Conservation (phyloP, 2,329 filamentous ascomycete species). For the Scedosporium boydii region DNA sequence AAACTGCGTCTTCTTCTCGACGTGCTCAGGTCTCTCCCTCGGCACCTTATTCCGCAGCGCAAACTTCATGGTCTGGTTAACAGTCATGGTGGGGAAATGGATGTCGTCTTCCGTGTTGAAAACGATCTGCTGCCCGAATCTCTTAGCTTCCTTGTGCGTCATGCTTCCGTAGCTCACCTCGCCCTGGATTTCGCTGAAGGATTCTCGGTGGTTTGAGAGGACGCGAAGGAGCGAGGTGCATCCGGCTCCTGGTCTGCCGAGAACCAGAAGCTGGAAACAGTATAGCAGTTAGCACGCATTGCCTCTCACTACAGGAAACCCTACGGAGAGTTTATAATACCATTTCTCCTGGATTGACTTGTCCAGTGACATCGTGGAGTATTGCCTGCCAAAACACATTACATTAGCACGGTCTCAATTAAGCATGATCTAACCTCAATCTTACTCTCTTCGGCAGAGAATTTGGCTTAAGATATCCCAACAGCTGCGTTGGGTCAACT, state of each 20-base stretch:
- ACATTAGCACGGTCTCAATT: conserved; percentile 7
- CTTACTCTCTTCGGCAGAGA: conserved; percentile 19
- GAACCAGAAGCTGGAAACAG: conserved; percentile 17
- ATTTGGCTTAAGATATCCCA: conserved; percentile 7
- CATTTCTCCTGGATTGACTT: conserved; percentile 32
- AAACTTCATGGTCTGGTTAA: conserved; percentile 57
- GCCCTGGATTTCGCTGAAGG: conserved; percentile 18
- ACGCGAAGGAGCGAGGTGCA: conserved; percentile 21
- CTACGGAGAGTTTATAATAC: conserved; percentile 14
- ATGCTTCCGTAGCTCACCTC: conserved; percentile 18
- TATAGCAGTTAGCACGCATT: background rate
- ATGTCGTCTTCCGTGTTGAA: conserved; percentile 39
- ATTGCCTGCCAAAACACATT: conserved; percentile 21
- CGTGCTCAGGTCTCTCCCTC: conserved; percentile 36
- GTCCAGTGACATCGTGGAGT: conserved; percentile 25
- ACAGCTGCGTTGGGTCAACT: conserved; percentile 13
- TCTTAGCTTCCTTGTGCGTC: conserved; percentile 14
- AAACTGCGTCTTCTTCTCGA: conserved; percentile 18
- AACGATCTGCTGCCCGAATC: conserved; percentile 19
- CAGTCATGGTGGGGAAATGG: conserved; percentile 60
- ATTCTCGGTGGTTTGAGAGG: conserved; percentile 18
- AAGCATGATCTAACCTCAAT: background rate
- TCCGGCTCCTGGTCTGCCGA: conserved; percentile 21
- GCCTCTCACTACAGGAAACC: too few species aligned
- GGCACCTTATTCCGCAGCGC: conserved; percentile 57